These are phyloP conservation scores for Cordyceps tenuipes DNA, from an alignment of 2,329 filamentous ascomycete species.

Conservation along the genomic window DNA sequence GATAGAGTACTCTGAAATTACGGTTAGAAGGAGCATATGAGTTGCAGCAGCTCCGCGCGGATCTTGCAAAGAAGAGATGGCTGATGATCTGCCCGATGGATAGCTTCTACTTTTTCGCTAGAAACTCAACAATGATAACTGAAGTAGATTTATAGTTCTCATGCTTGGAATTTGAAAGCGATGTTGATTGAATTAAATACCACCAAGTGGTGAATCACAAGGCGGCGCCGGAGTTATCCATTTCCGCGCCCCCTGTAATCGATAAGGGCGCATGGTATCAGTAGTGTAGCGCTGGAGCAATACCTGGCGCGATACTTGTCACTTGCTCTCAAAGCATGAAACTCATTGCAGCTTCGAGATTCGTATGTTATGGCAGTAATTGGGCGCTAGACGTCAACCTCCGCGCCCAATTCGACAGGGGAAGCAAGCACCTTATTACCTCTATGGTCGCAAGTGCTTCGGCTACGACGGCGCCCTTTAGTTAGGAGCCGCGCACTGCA, in stretches of 20 bases:
- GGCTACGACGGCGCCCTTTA: neutral
- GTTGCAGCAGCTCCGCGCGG: no score
- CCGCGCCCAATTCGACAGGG: neutral
- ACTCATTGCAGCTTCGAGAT: neutral
- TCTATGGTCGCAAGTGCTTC: neutral
- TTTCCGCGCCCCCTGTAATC: constrained; percentile 2
- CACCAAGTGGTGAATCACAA: neutral
- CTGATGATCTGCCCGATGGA: no score
- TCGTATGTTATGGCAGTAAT: neutral
- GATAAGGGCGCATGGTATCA: neutral
- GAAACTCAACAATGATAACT: no score
- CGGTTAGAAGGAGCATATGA: no score
- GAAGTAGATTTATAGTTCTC: no score
- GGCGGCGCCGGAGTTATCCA: neutral
- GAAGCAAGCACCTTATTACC: neutral
- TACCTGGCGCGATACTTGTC: neutral
- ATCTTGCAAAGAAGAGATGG: no score
- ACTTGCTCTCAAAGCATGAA: neutral
- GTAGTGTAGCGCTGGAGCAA: neutral
- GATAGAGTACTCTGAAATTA: no score
- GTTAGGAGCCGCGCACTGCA: neutral
- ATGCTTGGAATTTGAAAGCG: no score
- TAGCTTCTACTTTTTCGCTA: no score
- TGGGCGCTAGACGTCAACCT: neutral
- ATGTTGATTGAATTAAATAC: no score